Percentiles rank a stretch among this genome's conserved stretches.
Evolutionary conservation across 805 yeast genomes (phyloP).

Genomic region (Saccharomyces mikatae): DNA sequence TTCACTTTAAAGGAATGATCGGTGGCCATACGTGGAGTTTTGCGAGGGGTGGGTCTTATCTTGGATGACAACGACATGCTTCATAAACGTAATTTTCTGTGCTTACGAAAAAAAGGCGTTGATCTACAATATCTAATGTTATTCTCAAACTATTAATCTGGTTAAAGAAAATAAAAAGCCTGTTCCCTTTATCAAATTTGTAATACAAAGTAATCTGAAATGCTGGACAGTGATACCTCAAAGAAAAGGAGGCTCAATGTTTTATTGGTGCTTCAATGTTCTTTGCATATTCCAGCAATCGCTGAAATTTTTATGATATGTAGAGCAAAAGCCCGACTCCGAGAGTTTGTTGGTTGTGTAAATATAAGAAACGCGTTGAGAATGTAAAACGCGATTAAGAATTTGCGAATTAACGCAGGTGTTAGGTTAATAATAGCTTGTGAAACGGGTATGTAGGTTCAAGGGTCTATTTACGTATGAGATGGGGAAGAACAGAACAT

Average conservation of each 20-base stretch:
- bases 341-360: background rate
- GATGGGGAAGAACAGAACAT: background rate
- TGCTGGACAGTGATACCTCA: background rate
- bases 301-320: background rate
- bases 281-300: background rate
- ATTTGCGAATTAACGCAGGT: background rate
- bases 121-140: background rate
- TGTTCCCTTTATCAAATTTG: background rate
- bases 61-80: background rate
- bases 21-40: background rate
- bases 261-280: background rate
- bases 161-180: background rate
- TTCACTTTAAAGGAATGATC: constrained; percentile 31
- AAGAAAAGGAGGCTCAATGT: background rate
- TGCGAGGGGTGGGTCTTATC: background rate
- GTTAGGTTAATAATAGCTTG: background rate
- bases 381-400: background rate
- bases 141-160: background rate
- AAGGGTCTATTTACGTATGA: background rate
- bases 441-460: background rate
- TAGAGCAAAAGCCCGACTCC: background rate
- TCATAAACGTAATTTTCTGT: background rate
- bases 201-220: background rate
- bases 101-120: background rate
- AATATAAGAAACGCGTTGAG: background rate